phyloP scores from a whole-genome alignment of 2,329 filamentous ascomycete species.

The Epichloe glyceriae region DNA sequence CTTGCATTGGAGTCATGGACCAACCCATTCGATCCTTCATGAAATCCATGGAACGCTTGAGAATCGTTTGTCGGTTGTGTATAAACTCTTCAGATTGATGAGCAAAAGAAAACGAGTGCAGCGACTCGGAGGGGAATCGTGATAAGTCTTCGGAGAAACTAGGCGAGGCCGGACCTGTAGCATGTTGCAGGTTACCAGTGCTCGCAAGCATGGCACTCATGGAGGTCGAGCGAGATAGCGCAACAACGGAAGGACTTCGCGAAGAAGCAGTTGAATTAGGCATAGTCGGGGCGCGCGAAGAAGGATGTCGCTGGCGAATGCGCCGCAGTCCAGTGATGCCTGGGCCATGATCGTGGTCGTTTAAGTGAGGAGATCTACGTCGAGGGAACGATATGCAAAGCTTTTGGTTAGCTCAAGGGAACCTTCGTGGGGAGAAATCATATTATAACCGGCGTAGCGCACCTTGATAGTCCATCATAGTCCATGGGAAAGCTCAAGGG shows the following conservation, averaged over 20 bases:
- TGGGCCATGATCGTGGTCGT: constrained; percentile 77
- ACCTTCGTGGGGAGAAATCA: constrained; percentile 11
- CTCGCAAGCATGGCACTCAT: constrained; percentile 53
- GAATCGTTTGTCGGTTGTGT: constrained; percentile 79
- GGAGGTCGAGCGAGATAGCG: constrained; percentile 55
- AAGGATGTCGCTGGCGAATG: constrained; percentile 72
- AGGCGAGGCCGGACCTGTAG: constrained; percentile 57
- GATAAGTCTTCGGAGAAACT: constrained; percentile 77
- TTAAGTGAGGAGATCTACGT: constrained; percentile 63
- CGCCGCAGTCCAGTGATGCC: constrained; percentile 79
- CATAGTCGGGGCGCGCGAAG: constrained; percentile 50
- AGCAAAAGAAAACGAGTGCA: constrained; percentile 97
- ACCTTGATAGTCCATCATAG: constrained; percentile 65
- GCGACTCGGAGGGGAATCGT: constrained; percentile 85
- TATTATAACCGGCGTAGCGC: constrained; percentile 14
- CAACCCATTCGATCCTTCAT: constrained; percentile 87
- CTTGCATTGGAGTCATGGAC: constrained; percentile 51
- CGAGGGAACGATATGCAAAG: not conserved
- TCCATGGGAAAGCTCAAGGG: constrained; percentile 44
- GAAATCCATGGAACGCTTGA: constrained; percentile 91
- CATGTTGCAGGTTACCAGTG: constrained; percentile 38
- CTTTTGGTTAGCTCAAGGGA: not conserved
- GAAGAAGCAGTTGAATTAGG: constrained; percentile 51
- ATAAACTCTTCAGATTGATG: constrained; percentile 88
- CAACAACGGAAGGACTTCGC: constrained; percentile 41